Percentiles rank a stretch among this genome's conserved stretches.
phyloP scores from a whole-genome alignment of 2,329 filamentous ascomycete genomes.

The Pezicula rhizophila region DNA sequence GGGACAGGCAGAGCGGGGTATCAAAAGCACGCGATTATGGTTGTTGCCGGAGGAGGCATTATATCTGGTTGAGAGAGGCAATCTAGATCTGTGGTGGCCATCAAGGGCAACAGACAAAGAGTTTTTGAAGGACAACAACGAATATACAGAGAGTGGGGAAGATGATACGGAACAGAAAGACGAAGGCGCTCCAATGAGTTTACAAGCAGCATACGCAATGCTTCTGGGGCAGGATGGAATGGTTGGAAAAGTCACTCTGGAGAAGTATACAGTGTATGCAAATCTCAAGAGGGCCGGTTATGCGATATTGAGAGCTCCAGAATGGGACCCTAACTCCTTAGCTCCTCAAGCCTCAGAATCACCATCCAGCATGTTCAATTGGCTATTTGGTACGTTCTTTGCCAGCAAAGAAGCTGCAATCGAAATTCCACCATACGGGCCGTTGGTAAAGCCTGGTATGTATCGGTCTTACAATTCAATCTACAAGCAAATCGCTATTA shows the following conservation, averaged over 20 bases:
- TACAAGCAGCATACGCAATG: slow-evolving; percentile 84
- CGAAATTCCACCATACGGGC: slow-evolving; percentile 35
- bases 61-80: slow-evolving; percentile 82
- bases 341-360: slow-evolving; percentile 4
- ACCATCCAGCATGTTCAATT: slow-evolving; percentile 20
- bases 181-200: slow-evolving; percentile 72
- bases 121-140: slow-evolving; percentile 12
- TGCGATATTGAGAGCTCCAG: slow-evolving; percentile 66
- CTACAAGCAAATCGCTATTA: slow-evolving; percentile 69
- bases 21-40: slow-evolving; percentile 65
- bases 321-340: slow-evolving; percentile 32
- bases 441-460: slow-evolving; percentile 55
- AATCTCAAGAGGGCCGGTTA: slow-evolving; percentile 81
- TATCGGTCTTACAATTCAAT: slow-evolving; percentile 64
- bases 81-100: slow-evolving; percentile 82
- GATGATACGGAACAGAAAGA: slow-evolving; percentile 44
- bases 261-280: slow-evolving; percentile 83
- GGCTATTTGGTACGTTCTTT: slow-evolving; percentile 26
- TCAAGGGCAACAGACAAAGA: slow-evolving; percentile 43
- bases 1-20: slow-evolving; percentile 56
- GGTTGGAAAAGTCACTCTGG: slow-evolving; percentile 56
- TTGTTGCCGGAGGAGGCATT: slow-evolving; percentile 86
- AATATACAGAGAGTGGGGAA: slow-evolving; percentile 31
- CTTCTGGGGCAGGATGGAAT: slow-evolving; percentile 68
- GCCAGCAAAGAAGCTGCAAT: slow-evolving; percentile 13